Base-by-base conservation (phyloP, 768 basidiomycete species). In the Lepiota brunneoincarnata region DNA sequence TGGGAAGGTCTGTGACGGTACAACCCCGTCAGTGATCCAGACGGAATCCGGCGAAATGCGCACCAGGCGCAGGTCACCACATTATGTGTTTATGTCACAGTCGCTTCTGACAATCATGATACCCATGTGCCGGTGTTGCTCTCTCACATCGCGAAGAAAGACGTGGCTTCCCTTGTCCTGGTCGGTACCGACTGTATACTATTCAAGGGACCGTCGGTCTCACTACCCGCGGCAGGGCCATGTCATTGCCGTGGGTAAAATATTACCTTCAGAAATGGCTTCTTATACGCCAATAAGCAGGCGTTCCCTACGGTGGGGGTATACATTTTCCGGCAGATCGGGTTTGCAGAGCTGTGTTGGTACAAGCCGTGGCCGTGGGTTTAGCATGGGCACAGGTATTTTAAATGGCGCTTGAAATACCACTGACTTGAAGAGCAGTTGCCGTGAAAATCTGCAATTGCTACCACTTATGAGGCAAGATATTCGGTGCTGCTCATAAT, bases 11-110 rank as follows among this genome's bases (percentile, higher is more conserved):
- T 20, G 7, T n/a, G n/a, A n/a, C n/a, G n/a, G n/a, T 10, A 31
- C 31, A 31, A 31, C 15, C 20, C 17, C 26, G 24, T 40, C 17
- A 20, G n/a, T 15, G 34, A 34, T 26, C 38, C 12, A 17, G 14
- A 24, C 6, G 21, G 50, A 51, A 51, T 51, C 50, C 50, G 50
- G 50, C 21, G 12, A 51, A 31, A 12, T 3, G 50, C n/a, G n/a
- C n/a, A n/a, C n/a, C n/a, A n/a, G n/a, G n/a, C 49, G 38, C 7
- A 20, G 37, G 38, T 40, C 23, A 14, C 5, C n/a, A 17, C 38
- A 40, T 38, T 41, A 39, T 31, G 38, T 50, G 24, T 50, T 20
- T 39, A 5, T 39, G 38, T 39, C 38, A 39, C n/a, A 39, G n/a
- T 20, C 4, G 15, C 38, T 39, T 39, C 38, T 39, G 45, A 17